These are phyloP conservation scores for Microsporum canis DNA, from an alignment of 2,329 filamentous ascomycete genomes.

Conservation along the genomic window DNA sequence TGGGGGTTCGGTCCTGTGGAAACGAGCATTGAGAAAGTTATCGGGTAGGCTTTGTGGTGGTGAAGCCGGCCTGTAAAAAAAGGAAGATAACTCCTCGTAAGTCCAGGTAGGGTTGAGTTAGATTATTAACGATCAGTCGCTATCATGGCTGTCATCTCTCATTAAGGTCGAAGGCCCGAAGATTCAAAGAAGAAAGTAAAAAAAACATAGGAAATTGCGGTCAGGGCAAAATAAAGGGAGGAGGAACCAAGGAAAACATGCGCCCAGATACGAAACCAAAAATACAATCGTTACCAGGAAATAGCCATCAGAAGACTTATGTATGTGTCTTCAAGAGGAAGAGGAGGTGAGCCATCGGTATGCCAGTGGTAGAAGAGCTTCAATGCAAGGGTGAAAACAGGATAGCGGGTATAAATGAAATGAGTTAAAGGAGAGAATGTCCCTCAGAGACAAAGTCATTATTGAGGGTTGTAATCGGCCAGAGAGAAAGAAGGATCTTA, in stretches of 20 bases:
- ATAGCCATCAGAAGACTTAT: not conserved
- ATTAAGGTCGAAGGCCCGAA: constrained; percentile 1
- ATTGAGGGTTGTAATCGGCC: not conserved
- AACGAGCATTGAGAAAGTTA: not conserved
- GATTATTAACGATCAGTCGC: constrained; percentile 1
- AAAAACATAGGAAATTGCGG: not conserved
- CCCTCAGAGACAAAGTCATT: not conserved
- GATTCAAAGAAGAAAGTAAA: not conserved
- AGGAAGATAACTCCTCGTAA: not conserved
- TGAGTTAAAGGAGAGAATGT: not conserved
- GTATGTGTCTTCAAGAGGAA: not conserved
- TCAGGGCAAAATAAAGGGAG: not conserved
- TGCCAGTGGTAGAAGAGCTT: not conserved
- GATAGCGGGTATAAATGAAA: not conserved
- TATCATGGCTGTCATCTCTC: constrained; percentile 3
- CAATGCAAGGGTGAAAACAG: not conserved
- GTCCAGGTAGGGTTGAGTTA: not conserved
- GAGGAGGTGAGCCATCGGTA: not conserved
- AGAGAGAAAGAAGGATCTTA: not conserved
- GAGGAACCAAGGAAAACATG: not conserved
- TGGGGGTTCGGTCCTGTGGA: not conserved
- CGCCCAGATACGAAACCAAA: not conserved
- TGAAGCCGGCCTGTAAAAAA: not conserved
- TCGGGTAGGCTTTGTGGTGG: not conserved
- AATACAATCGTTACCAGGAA: constrained; percentile 2